phyloP scores from a whole-genome alignment of 345 rosid species.

The Erucastrum elatum region DNA sequence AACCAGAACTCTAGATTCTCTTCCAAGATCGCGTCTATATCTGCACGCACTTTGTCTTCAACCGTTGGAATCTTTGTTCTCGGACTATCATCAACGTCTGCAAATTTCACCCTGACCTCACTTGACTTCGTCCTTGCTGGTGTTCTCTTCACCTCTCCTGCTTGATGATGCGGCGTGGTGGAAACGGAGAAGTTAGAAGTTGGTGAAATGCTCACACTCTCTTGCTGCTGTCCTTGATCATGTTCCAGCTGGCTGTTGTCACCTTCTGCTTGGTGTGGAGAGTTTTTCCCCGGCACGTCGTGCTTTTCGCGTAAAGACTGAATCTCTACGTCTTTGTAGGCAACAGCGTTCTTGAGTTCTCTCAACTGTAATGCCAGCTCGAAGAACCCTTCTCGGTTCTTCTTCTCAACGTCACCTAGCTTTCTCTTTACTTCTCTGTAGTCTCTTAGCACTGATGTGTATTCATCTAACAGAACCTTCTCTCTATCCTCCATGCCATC shows the following conservation, averaged over 20 bases:
- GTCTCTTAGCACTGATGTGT: slow-evolving; percentile 54
- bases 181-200: slow-evolving; percentile 40
- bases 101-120: slow-evolving; percentile 28
- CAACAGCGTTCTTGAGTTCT: slow-evolving; percentile 59
- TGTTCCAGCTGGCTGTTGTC: slow-evolving; percentile 21
- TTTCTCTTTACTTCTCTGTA: slow-evolving; percentile 74
- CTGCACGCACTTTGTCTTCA: slow-evolving; percentile 63
- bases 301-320: slow-evolving; percentile 47
- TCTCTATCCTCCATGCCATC: slow-evolving; percentile 73
- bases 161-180: slow-evolving; percentile 41
- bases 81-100: slow-evolving; percentile 32
- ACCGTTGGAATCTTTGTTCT: slow-evolving; percentile 42
- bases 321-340: slow-evolving; percentile 68
- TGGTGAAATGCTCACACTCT: slow-evolving; percentile 42
- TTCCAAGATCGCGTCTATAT: slow-evolving; percentile 72
- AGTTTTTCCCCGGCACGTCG: slow-evolving; percentile 17
- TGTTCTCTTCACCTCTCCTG: slow-evolving; percentile 35
- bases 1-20: slow-evolving; percentile 96
- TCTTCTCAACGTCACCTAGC: slow-evolving; percentile 75
- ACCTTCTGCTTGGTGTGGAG: slow-evolving; percentile 32
- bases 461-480: slow-evolving; percentile 62
- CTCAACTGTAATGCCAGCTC: slow-evolving; percentile 76
- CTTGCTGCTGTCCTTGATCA: slow-evolving; percentile 42
- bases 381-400: slow-evolving; percentile 67
- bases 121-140: slow-evolving; percentile 24